A percentile compares a stretch with the other conserved stretches of the same genome.
phyloP scores from a whole-genome alignment of 768 basidiomycete genomes.

The Serendipita sp. region DNA sequence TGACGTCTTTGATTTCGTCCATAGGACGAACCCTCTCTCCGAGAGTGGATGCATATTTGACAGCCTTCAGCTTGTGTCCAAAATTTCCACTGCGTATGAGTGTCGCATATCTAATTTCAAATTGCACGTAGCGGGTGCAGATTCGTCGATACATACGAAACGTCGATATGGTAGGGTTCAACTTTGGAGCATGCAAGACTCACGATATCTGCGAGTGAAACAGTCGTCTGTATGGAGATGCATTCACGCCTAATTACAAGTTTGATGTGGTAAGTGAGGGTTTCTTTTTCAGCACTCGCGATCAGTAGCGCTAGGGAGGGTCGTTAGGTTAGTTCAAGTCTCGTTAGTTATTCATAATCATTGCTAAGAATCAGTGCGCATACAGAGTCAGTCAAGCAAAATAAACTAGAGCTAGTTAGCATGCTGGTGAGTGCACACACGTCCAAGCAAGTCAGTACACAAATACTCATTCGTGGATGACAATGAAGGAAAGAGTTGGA shows the following conservation, averaged over 20 bases:
- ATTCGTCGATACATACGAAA: neutral
- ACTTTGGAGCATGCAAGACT: too few relatives aligned
- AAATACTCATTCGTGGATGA: neutral
- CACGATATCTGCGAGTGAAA: too few relatives aligned
- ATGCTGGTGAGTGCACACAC: conserved; percentile 1
- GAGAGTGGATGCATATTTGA: neutral
- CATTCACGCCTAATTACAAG: neutral
- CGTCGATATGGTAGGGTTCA: too few relatives aligned
- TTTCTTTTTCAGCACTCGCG: neutral
- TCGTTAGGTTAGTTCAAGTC: neutral
- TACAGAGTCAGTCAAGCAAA: neutral
- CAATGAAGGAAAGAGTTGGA: neutral
- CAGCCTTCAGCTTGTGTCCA: too few relatives aligned
- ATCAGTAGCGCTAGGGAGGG: neutral
- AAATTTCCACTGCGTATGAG: too few relatives aligned
- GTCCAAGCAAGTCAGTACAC: neutral
- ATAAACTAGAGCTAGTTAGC: conserved; percentile 3
- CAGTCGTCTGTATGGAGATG: neutral
- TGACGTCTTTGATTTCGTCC: conserved; percentile 43
- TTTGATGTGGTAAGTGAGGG: neutral
- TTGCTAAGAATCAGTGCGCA: neutral
- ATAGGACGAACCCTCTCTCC: conserved; percentile 8
- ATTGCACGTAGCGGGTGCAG: neutral
- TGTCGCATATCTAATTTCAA: neutral
- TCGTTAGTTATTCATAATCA: neutral